These are phyloP conservation scores for Cordyceps fumosorosea DNA, from an alignment of 2,329 filamentous ascomycete genomes.

Conservation along the genomic window DNA sequence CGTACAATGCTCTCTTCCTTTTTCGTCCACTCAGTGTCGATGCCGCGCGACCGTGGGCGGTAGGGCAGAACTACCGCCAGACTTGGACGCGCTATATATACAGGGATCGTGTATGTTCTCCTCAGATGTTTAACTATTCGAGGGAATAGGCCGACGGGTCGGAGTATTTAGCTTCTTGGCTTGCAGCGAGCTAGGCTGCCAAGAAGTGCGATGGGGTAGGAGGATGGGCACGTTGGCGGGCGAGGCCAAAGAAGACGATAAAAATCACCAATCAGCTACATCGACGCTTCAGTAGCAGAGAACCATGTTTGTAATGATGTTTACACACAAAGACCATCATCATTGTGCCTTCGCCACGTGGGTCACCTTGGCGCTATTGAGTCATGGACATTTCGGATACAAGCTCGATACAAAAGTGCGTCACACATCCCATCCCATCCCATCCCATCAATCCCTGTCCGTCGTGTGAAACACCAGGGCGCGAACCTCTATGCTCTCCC, in stretches of 20 bases:
- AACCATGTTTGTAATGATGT: too few relatives aligned
- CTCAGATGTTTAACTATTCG: background rate
- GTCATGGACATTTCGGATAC: too few relatives aligned
- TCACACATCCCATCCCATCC: too few relatives aligned
- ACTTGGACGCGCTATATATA: background rate
- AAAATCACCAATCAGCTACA: too few relatives aligned
- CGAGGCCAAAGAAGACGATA: background rate
- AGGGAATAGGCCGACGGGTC: background rate
- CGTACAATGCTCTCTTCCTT: background rate
- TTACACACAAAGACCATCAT: too few relatives aligned
- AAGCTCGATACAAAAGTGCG: too few relatives aligned
- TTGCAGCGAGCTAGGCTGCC: background rate
- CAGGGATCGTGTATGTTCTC: background rate
- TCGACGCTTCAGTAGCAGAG: too few relatives aligned
- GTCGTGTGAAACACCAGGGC: constrained; percentile 46
- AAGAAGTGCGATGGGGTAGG: background rate
- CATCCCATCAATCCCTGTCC: constrained; percentile 24
- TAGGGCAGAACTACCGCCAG: background rate
- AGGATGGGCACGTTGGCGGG: background rate
- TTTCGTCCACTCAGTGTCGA: background rate
- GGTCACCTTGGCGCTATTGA: too few relatives aligned
- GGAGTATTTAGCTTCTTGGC: constrained; percentile 1
- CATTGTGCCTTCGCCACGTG: too few relatives aligned
- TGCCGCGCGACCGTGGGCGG: constrained; percentile 9
- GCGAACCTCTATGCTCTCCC: constrained; percentile 56